Evolutionary conservation across 768 basidiomycete genomes (phyloP).

Genomic region (Phylloporus sp.): DNA sequence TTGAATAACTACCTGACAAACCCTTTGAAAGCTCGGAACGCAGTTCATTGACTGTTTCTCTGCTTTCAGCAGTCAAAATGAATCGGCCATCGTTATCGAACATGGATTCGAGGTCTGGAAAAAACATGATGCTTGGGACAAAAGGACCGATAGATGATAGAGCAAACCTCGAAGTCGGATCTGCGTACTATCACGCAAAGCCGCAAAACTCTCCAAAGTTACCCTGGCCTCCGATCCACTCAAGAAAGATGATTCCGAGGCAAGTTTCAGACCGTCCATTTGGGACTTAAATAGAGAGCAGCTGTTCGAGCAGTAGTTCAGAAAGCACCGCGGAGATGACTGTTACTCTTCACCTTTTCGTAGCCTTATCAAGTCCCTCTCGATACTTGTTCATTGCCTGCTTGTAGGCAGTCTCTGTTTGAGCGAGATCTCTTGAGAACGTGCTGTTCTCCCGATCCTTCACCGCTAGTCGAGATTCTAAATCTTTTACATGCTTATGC

Average conservation of each 20-base stretch:
- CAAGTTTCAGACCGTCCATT: conserved; percentile 26
- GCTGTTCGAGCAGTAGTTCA: conserved; percentile 15
- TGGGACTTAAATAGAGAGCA: conserved; percentile 28
- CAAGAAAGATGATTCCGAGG: conserved; percentile 19
- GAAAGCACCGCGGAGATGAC: neutral
- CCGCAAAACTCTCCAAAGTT: conserved; percentile 23
- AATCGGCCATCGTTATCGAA: conserved; percentile 27
- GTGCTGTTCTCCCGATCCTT: conserved; percentile 13
- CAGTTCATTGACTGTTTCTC: conserved; percentile 31
- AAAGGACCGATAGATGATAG: neutral
- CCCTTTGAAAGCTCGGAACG: conserved; percentile 35
- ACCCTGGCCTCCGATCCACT: conserved; percentile 23
- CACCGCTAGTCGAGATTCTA: conserved; percentile 17
- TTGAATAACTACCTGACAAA: conserved; percentile 14
- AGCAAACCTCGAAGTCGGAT: conserved; percentile 27
- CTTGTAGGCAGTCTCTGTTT: conserved; percentile 11
- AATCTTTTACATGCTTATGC: conserved; percentile 16
- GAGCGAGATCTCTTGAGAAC: conserved; percentile 15
- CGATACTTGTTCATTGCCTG: conserved; percentile 11
- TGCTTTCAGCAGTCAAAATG: conserved; percentile 22
- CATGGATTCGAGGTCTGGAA: conserved; percentile 28
- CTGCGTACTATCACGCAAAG: conserved; percentile 20
- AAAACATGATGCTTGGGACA: neutral
- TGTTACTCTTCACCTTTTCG: conserved; percentile 16
- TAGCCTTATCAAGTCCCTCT: conserved; percentile 16